Evolutionary conservation across 2,329 filamentous ascomycete species (phyloP), one percentile per base, ranked within the genome.

Genomic region (Anthostomella pinea): DNA sequence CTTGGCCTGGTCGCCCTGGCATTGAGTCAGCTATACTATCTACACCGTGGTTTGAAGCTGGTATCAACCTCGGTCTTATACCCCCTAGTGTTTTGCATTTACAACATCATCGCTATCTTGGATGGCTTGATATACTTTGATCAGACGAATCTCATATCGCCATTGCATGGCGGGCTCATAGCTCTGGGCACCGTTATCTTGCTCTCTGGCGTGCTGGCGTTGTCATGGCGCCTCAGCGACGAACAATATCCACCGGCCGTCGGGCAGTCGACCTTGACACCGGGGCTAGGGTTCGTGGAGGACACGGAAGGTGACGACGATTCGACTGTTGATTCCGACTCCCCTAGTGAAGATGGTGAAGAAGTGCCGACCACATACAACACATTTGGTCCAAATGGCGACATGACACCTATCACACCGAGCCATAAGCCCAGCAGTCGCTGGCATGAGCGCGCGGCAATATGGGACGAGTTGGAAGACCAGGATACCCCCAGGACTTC

Each of bases 51-150:
- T 35, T 75, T 98, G 45, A 95, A 95, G 65, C 75, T 98, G 34
- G 89, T 94, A 62, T 96, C 90, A 36, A 97, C 93, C 15, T 95
- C 88, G 54, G 85, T 97, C 44, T 74, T 98, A 50, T 98, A 98
- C 64, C 93, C 93, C 5, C 83, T 97, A 52, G 90, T 97, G 24
- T 98, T 98, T 66, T 98, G 93, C 73, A 81, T 97, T 48, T 98
- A 97, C 74, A 98, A 98, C 72, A 95, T 98, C 56, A 90, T 97
- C 57, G 93, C 93, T 49, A 98, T 98, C 51, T 72, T 97, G 51
- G 93, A 98, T 64, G 93, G 93, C 20, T 74, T 98, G 51, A 95
- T 98, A 54, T 98, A 97, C 66, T 98, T 97, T 67, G 77, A 85
- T 53, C 93, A 98, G 64, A 85, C 84, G 35, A 83, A 88, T 47